These are phyloP conservation scores for Russula virescens DNA, from an alignment of 768 basidiomycete species.

Conservation along the genomic window DNA sequence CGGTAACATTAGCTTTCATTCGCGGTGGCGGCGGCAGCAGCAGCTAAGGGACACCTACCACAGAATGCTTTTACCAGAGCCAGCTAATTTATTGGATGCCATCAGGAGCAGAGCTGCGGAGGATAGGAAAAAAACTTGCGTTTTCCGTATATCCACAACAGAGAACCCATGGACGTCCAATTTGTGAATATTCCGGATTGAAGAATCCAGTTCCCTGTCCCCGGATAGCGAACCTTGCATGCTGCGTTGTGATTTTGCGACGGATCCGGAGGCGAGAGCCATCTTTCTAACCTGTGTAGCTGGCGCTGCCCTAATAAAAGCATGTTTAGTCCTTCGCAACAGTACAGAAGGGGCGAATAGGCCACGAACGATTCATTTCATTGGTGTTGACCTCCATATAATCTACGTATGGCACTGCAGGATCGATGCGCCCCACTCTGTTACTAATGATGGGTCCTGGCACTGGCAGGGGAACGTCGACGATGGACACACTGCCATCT, in stretches of 20 bases:
- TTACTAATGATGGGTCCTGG: neutral
- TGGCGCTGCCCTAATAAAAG: neutral
- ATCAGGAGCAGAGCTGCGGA: neutral
- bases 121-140: neutral
- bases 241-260: neutral
- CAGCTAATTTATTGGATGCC: neutral
- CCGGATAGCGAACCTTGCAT: neutral
- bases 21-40: too few relatives aligned
- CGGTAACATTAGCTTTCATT: neutral
- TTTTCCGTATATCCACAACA: conserved; percentile 7
- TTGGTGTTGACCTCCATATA: too few relatives aligned
- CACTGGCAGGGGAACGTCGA: neutral
- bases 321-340: neutral
- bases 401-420: too few relatives aligned
- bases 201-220: neutral
- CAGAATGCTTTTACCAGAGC: conserved; percentile 2
- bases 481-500: neutral
- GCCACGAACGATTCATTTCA: neutral
- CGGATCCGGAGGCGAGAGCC: neutral
- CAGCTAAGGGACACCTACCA: neutral
- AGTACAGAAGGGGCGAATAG: neutral
- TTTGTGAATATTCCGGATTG: neutral
- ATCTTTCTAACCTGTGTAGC: neutral
- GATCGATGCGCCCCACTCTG: neutral
- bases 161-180: neutral